Percentiles rank a stretch among this genome's conserved stretches.
phyloP scores from a whole-genome alignment of 495 filamentous ascomycete genomes.

The Lepidopterella palustris region DNA sequence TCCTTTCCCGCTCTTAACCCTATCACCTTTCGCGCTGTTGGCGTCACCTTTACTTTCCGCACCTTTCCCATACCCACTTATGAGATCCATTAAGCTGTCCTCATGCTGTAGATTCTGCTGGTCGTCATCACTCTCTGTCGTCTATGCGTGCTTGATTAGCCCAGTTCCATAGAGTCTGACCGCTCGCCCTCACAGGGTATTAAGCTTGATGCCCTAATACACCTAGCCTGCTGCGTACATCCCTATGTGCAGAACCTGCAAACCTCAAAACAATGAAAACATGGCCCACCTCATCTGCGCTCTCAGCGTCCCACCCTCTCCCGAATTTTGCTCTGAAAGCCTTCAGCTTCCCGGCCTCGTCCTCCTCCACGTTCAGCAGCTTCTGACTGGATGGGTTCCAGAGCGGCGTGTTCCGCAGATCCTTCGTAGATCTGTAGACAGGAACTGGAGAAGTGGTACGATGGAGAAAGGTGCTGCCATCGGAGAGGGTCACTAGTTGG shows the following conservation, averaged over 20 bases:
- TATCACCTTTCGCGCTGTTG: not conserved
- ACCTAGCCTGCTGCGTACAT: too few relatives aligned
- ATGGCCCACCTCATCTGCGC: conserved; percentile 25
- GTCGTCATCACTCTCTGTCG: not conserved
- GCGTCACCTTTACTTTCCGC: conserved; percentile 8
- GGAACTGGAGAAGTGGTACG: conserved; percentile 82
- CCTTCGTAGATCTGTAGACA: conserved; percentile 70
- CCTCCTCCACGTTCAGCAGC: conserved; percentile 80
- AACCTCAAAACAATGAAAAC: not conserved
- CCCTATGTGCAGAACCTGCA: not conserved
- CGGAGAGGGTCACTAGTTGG: conserved; percentile 87
- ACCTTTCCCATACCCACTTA: conserved; percentile 20
- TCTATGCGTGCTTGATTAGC: not conserved
- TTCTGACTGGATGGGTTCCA: conserved; percentile 82
- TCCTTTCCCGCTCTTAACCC: conserved; percentile 6
- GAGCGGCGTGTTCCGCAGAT: conserved; percentile 76
- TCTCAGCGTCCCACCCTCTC: conserved; percentile 66
- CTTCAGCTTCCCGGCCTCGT: conserved; percentile 85
- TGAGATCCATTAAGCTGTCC: conserved; percentile 25
- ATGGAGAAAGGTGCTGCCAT: conserved; percentile 78
- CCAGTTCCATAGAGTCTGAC: not conserved
- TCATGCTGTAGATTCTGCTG: conserved; percentile 1
- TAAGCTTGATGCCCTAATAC: too few relatives aligned
- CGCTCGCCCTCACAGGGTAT: too few relatives aligned
- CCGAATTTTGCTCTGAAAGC: conserved; percentile 84